Evolutionary conservation across 768 basidiomycete species (phyloP), one percentile per base, ranked within the genome.

Genomic region (Agrocybe pediades): DNA sequence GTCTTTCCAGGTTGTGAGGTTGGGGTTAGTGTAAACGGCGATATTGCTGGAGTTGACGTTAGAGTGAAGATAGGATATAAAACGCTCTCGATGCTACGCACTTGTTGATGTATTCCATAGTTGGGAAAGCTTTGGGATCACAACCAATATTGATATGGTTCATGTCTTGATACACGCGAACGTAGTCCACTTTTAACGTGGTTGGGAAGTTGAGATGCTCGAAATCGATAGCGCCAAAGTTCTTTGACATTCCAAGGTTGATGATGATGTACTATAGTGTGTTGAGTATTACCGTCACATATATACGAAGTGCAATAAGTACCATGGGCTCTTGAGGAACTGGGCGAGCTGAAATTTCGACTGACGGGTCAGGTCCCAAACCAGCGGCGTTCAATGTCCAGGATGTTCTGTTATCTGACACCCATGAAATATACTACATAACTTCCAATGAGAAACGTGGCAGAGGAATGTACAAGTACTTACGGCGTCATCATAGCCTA

Each of bases 311-410:
- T 42, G 41, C 23, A 19, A 26, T 21, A 3, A 17, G 60, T n/a
- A 91, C 89, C 91, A 95, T 90, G 23, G 94, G 94, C 65, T 97
- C 94, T 58, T 85, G 82, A 0, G 94, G 78, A 13, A 96, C 72
- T 1, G 88, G 83, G 26, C 94, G 75, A 17, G 77, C 74, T 13
- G 82, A 78, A 25, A 95, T 87, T 52, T 88, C 62, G 1, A 80
- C 82, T 23, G 65, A 61, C 3, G 75, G 29, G 65, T 95, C 86
- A 13, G 87, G 74, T 0, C 73, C 88, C 66, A 95, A 65, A 0
- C 86, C 91, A 3, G 80, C 76, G n/a, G 76, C 87, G 47, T 82
- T 79, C 53, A 95, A 64, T 5, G 88, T 91, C 94, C 94, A 95
- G 6, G 86, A 73, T 24, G 78, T 63, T 59, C 82, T 74, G 66